Base-by-base conservation (phyloP, 768 basidiomycete species). In the Kwoniella dendrophila region DNA sequence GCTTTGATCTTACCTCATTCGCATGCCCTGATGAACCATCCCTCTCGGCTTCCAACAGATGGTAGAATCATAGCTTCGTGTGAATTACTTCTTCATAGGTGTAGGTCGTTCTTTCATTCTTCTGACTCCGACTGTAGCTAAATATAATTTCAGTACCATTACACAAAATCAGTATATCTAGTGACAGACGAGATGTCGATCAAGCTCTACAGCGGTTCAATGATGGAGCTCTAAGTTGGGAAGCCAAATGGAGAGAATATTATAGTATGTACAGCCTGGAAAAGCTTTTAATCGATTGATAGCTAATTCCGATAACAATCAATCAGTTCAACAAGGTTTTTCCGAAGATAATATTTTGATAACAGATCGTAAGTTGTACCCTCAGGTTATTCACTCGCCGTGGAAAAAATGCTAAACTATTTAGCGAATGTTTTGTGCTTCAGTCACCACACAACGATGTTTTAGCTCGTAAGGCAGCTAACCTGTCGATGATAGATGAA, bases 11-110 rank as follows among this genome's bases (percentile, higher is more conserved):
- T 65, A 7, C 41, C 56, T 5, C 51, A 59, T 47, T 12, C 52
- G 12, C 58, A 65, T 32, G 57, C 63, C 0, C 43, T 65, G 18
- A 33, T 65, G 2, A 33, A 52, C 33, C 58, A 65, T 33, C 63
- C 63, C 2, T 34, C 20, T 18, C 22, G 49, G 20, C 27, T 55
- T 11, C 40, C 58, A 2, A 49, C 63, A 16, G 63, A 65, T 38
- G 59, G 58, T 29, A 51, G 63, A 16, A 55, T 60, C 27, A 53
- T 65, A 16, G 63, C 63, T 7, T 48, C 63, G 12, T 60, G 58
- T 27, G 63, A 65, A 32, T 18, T 59, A 10, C 53, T 49, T 18
- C 27, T 59, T 1, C 43, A 53, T 20, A 27, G 58, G 12, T 24
- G 63, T 65, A 32, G 27, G 63, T 64, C 29, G n/a, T 6, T 14